Evolutionary conservation across 2,329 filamentous ascomycete species (phyloP).

Genomic region (Aspergillus amoenus): DNA sequence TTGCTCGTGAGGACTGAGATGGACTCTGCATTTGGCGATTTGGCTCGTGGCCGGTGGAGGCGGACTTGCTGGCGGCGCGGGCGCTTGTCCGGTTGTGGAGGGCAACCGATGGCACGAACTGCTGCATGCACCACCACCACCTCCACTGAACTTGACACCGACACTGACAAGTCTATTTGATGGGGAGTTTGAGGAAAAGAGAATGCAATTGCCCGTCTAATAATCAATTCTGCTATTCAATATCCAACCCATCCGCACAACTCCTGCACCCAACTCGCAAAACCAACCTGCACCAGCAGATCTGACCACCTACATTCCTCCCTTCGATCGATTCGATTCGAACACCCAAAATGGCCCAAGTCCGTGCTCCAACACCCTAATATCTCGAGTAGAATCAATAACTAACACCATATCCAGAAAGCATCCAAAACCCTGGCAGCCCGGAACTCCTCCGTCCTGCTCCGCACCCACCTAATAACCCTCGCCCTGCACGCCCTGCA

Average conservation of each 20-base stretch:
- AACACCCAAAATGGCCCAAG: conserved; percentile 20
- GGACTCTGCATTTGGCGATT: conserved; percentile 4
- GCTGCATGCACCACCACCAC: background rate
- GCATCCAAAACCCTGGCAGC: conserved; percentile 65
- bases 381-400: conserved; percentile 8
- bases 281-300: background rate
- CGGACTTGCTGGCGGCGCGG: conserved; percentile 10
- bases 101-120: conserved; percentile 25
- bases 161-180: background rate
- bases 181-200: background rate
- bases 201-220: background rate
- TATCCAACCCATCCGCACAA: background rate
- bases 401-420: conserved; percentile 41
- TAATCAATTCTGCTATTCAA: background rate
- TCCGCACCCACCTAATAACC: conserved; percentile 77
- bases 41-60: conserved; percentile 24
- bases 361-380: conserved; percentile 2
- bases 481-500: conserved; percentile 71
- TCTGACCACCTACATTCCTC: background rate
- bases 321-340: background rate
- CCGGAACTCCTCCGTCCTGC: conserved; percentile 73
- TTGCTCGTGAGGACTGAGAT: conserved; percentile 15
- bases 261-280: too few relatives aligned
- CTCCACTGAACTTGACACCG: background rate
- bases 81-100: conserved; percentile 30